Evolutionary conservation across 805 yeast genomes (phyloP), one percentile per base, ranked within the genome.

Genomic region (Ogataea saltuana): DNA sequence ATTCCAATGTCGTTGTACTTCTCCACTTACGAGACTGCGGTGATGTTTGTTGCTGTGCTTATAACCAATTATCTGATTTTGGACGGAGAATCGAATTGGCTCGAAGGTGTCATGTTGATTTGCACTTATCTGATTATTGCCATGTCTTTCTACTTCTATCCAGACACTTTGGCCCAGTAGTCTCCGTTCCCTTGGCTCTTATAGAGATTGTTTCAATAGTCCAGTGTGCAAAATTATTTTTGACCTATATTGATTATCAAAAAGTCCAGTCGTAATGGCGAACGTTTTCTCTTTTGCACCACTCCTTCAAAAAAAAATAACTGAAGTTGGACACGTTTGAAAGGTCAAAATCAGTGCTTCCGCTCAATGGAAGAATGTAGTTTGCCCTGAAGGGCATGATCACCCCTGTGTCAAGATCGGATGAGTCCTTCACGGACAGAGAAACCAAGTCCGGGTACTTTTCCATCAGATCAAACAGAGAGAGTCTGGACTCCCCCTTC

Each of bases 41-140:
- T 93, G 30, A 68, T 93, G 67, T 91, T 93, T 64, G 83, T 88
- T 31, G 80, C 96, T 16, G 95, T 93, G 48, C 84, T 90, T 63
- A 80, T 93, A 49, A 81, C 95, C 28, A 90, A 90, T 59, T 84
- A 85, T 63, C 75, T 90, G 56, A 84, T 93, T 50, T 75, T 86
- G 49, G 99, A 93, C 62, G 99, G 99, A 45, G 95, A 88, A 64
- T 80, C 90, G 47, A 91, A 93, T 63, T 93, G 98, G 97, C 75
- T 93, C 42, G 99, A 93, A 71, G 99, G 99, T 42, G 88, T 83
- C 28, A 83, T 93, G 93, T 74, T 93, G 53, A 63, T 93, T 44
- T 82, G 95, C 46, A 87, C 96, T 41, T 93, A 93, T 62, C 62
- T 83, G 45, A 84, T 93, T 44, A 83, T 89, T 43, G 96, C 96